Evolutionary conservation across 2,329 filamentous ascomycete genomes (phyloP), one percentile per base, ranked within the genome.

Genomic region (Fusarium nodosum): DNA sequence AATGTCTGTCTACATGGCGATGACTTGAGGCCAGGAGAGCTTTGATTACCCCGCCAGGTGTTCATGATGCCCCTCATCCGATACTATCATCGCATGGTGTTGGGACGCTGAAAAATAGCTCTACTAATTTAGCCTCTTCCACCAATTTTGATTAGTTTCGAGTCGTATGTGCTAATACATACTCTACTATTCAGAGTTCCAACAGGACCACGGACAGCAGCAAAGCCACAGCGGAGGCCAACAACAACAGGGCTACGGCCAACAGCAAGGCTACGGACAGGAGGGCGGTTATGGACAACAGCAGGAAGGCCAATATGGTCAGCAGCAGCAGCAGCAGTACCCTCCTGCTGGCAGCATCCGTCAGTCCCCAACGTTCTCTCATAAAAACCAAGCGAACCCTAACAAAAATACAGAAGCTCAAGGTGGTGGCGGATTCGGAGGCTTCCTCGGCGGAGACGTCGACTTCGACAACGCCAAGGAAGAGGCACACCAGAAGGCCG

Each of bases 391-490:
- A 58, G 26, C 28, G 20, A 30, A 34, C 30, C n/a, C 57, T 70
- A 56, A 72, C 56, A 56, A 15, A 11, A 15, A n/a, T 42, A 79
- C 41, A 81, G 79, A 77, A 45, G 71, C 79, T 46, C 68, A 71
- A 18, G 79, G 77, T 36, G 77, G 78, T 36, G 79, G 78, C 50
- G 79, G 77, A 48, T 76, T 81, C 57, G 66, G 77, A 41, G 78
- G 79, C 71, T 77, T 79, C 58, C 78, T 82, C 65, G 81, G 61
- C 12, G 62, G 83, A 66, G 81, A 84, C 72, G 81, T 86, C 59
- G 84, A 87, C 72, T 78, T 86, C 64, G 76, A 78, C 36, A 79
- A 80, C 22, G 84, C 85, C 8, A 82, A 84, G 57, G 78, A 84
- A 56, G 80, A 84, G 50, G 86, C 86, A 20, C 79, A 79, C 66